Percentiles rank a stretch among this genome's conserved stretches.
Evolutionary conservation across 345 rosid species (phyloP).

Genomic region (Atalantia buxifolia): DNA sequence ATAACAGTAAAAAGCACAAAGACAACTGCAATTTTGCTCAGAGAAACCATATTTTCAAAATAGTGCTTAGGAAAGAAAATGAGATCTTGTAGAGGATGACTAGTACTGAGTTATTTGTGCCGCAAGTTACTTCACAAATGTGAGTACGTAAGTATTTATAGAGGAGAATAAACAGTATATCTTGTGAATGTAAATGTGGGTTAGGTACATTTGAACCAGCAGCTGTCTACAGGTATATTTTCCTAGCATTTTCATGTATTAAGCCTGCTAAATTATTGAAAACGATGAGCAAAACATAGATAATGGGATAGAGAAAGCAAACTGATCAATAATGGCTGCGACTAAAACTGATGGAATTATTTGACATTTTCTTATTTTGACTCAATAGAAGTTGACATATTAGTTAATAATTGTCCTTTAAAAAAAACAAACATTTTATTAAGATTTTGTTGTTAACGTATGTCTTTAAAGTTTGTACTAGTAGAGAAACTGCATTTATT

Average conservation of each 20-base stretch:
- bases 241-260: not conserved
- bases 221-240: not conserved
- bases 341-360: too few relatives aligned
- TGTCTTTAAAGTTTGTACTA: too few relatives aligned
- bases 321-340: too few relatives aligned
- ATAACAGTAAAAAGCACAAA: not conserved
- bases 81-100: not conserved
- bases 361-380: too few relatives aligned
- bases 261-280: not conserved
- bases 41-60: not conserved
- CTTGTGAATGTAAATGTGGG: not conserved
- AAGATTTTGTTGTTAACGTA: too few relatives aligned
- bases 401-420: too few relatives aligned
- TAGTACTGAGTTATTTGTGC: not conserved
- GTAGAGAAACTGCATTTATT: too few relatives aligned
- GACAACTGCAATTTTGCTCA: not conserved
- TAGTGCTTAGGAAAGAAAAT: too few relatives aligned
- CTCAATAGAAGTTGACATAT: too few relatives aligned
- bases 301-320: not conserved
- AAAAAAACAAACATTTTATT: too few relatives aligned
- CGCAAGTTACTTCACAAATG: not conserved
- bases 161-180: not conserved
- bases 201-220: not conserved
- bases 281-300: not conserved
- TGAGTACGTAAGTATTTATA: not conserved